A percentile compares a stretch with the other conserved stretches of the same genome.
These are phyloP conservation scores for Paramyrothecium roridum DNA, from an alignment of 2,329 filamentous ascomycete genomes.

Conservation along the genomic window DNA sequence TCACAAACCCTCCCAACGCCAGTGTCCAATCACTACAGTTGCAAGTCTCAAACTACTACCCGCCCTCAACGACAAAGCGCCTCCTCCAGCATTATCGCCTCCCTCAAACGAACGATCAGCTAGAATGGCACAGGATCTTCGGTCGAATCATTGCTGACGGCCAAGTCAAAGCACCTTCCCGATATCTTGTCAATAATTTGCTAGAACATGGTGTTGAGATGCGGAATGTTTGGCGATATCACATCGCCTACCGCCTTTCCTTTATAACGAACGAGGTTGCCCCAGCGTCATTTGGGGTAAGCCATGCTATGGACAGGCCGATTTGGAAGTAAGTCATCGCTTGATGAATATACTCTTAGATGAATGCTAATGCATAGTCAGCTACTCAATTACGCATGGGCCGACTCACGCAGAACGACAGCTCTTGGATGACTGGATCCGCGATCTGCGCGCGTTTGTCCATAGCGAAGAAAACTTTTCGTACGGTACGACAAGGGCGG, in stretches of 20 bases:
- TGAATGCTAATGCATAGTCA: not conserved
- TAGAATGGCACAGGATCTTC: constrained; percentile 34
- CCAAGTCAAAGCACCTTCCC: constrained; percentile 33
- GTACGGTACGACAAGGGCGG: constrained; percentile 28
- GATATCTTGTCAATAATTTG: constrained; percentile 28
- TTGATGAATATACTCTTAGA: not conserved
- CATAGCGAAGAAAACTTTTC: constrained; percentile 20
- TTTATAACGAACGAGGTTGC: constrained; percentile 37
- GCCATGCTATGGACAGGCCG: constrained; percentile 38
- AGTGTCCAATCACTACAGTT: constrained; percentile 28
- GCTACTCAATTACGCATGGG: constrained; percentile 35
- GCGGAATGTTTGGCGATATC: constrained; percentile 35
- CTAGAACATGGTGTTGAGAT: constrained; percentile 26
- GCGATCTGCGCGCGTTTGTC: constrained; percentile 33
- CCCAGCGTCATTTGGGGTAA: constrained; percentile 27
- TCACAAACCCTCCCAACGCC: constrained; percentile 31
- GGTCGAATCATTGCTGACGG: constrained; percentile 33
- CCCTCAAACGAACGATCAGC: constrained; percentile 21
- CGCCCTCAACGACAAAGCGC: constrained; percentile 30
- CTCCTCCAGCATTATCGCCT: constrained; percentile 31
- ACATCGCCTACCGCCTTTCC: constrained; percentile 35
- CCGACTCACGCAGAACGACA: constrained; percentile 27
- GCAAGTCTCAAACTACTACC: constrained; percentile 41
- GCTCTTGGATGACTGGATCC: constrained; percentile 35
- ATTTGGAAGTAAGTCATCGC: constrained; percentile 35